Evolutionary conservation across 2,329 filamentous ascomycete species (phyloP).

Genomic region (Cyclaneusma minus): DNA sequence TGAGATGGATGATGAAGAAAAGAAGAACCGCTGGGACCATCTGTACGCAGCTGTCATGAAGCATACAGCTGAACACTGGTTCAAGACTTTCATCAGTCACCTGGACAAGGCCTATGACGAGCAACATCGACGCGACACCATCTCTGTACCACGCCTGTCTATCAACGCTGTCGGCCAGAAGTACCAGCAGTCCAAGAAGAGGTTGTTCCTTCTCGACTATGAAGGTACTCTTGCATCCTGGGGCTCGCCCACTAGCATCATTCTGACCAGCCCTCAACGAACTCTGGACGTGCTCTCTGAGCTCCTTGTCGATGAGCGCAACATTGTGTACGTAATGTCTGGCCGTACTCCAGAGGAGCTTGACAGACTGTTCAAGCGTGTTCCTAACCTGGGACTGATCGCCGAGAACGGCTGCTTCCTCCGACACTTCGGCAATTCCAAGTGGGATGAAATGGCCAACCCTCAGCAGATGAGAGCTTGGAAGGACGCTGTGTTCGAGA

Average conservation of each 20-base stretch:
- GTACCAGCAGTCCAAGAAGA: constrained; percentile 50
- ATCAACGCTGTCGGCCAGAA: constrained; percentile 44
- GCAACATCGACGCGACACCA: constrained; percentile 71
- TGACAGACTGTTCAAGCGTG: constrained; percentile 68
- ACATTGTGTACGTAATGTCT: constrained; percentile 90
- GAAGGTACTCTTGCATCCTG: constrained; percentile 85
- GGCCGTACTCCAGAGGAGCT: constrained; percentile 76
- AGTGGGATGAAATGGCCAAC: constrained; percentile 70
- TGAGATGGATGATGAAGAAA: constrained; percentile 65
- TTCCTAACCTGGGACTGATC: constrained; percentile 75
- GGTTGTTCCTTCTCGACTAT: constrained; percentile 84
- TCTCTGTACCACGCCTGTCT: constrained; percentile 73
- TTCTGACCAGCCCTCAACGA: constrained; percentile 72
- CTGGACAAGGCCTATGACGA: constrained; percentile 68
- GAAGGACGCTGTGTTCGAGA: constrained; percentile 71
- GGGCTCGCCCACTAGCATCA: constrained; percentile 70
- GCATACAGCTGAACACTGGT: constrained; percentile 79
- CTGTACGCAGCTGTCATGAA: constrained; percentile 60
- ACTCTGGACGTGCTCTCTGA: constrained; percentile 74
- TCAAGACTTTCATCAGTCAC: constrained; percentile 54
- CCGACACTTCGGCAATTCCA: constrained; percentile 48
- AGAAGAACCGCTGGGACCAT: constrained; percentile 55
- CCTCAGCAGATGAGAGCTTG: constrained; percentile 53
- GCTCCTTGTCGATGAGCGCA: constrained; percentile 62
- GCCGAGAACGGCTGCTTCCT: constrained; percentile 92